Base-by-base conservation (phyloP, 139 green algal species). In the Chlamydomonas sp. region DNA sequence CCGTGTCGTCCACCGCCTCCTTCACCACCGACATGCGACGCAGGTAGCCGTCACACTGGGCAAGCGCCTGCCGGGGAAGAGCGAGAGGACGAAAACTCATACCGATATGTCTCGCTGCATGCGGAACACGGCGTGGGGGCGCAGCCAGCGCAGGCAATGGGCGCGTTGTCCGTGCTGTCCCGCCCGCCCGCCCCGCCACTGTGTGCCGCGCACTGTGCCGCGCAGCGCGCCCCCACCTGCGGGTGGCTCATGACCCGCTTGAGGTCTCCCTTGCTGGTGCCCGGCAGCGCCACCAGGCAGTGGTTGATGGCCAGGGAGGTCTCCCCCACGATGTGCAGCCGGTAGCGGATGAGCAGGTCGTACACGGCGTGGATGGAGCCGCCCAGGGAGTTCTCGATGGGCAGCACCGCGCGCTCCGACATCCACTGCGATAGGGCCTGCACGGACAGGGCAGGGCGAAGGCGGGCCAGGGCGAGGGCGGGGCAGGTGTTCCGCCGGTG, bases 261-360 rank as follows among this genome's bases (percentile, higher is more conserved):
- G 67, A 99, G 80, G 75, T 99, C 95, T 3, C 79, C 74, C 74
- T 95, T 96, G 58, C 92, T 85, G 0, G 94, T 95, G 4, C 97
- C 98, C 5, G 97, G 97, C 75, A 98, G 93, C 18, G 96, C 98
- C 89, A 99, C 84, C 82, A 99, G 93, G 90, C 98, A 99, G 94
- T 99, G 98, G 87, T 97, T 95, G 60, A 99, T 96, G 10, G 90
- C 83, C 18, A 99, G 87, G 9, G 89, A 92, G 12, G 92, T 95
- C 93, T 99, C 98, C 4, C 95, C 96, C 71, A 98, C 94, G 49
- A 99, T 98, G 92, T 98, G 94, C 81, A 98, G 89, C 17, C 93
- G 88, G 89, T 97, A 97, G 15, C 74, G 92, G 84, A 91, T 99
- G 91, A 88, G 98, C 98, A 91, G 75, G 93, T 84, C 90, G 80